phyloP scores from a whole-genome alignment of 768 basidiomycete genomes.

The Lentinula boryana region DNA sequence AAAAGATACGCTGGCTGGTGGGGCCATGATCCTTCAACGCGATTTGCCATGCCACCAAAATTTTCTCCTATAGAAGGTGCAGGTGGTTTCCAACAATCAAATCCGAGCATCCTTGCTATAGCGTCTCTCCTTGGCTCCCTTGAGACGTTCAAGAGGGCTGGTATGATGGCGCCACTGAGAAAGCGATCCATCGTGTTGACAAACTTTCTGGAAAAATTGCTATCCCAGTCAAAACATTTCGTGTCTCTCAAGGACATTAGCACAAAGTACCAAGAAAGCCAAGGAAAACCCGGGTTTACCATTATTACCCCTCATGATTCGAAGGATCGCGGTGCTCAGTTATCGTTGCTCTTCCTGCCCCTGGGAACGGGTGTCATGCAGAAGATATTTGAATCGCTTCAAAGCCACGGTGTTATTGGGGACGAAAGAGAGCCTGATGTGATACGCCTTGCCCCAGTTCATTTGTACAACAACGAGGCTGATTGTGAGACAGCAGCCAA shows the following conservation, averaged over 20 bases:
- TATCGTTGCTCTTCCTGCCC: constrained; percentile 80
- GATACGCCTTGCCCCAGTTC: constrained; percentile 80
- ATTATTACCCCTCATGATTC: constrained; percentile 81
- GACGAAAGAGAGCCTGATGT: constrained; percentile 92
- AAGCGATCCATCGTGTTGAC: constrained; percentile 71
- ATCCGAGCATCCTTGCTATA: constrained; percentile 77
- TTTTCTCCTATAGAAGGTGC: constrained; percentile 88
- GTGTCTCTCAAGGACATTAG: constrained; percentile 30
- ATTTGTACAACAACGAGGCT: constrained; percentile 78
- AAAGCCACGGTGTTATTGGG: constrained; percentile 74
- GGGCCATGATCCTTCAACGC: constrained; percentile 85
- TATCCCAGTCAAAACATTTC: constrained; percentile 61
- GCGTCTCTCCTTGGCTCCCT: constrained; percentile 82
- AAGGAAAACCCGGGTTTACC: constrained; percentile 57
- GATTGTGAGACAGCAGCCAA: constrained; percentile 72
- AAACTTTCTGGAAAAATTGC: constrained; percentile 55
- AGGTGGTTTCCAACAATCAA: constrained; percentile 94
- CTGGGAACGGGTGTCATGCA: constrained; percentile 61
- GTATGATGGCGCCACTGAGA: constrained; percentile 66
- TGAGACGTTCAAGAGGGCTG: constrained; percentile 70
- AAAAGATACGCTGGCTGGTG: constrained; percentile 92
- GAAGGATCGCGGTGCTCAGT: constrained; percentile 73
- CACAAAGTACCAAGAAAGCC: constrained; percentile 17
- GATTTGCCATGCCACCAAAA: constrained; percentile 83
- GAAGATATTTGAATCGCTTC: constrained; percentile 54